Base-by-base conservation (phyloP, 2,329 filamentous ascomycete species). In the Amesomyces nigricolor region DNA sequence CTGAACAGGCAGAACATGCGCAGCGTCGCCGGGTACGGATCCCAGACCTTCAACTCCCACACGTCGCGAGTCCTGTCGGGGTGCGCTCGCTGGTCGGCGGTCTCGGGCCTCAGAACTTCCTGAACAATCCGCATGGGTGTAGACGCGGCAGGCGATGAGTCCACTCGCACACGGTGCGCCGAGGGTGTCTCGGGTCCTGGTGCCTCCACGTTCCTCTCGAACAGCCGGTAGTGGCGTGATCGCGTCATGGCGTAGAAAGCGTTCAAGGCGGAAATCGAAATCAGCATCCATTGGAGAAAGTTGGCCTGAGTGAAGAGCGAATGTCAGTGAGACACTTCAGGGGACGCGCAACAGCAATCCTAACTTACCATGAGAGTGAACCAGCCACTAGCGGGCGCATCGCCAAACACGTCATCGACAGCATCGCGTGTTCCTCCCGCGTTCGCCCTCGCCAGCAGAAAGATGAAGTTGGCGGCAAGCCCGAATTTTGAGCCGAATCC, bases 11-110 rank as follows among this genome's bases (percentile, higher is more conserved):
- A 94, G 67, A 96, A 91, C 2, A 97, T 75, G 38, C 86, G 83
- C 51, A 97, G 73, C 45, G 85, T 90, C 37, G 95, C 79, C 2
- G 91, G 90, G 46, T 92, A 80, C 35, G 95, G 94, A 68, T 97
- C 91, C 94, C 94, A 99, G 6, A 97, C 80, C 1, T 87, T 82
- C 48, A 99, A 73, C 71, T 99, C 91, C 94, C 94, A 99, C 9
- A 99, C 94, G 70, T 99, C 91, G 10, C 86, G 81, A 26, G 81
- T 80, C 54, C 85, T 83, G 67, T 94, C 87, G 0, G 92, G 89
- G 71, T 96, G 88, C 29, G 90, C 87, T 67, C 91, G 83, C 26
- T 88, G 85, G 61, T 91, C 84, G n/a, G 91, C 89, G 19, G 83
- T 86, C 37, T 86, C 83, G 26, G 80, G 74, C 2, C 83, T 78